Evolutionary conservation across 2,329 filamentous ascomycete genomes (phyloP), one percentile per base, ranked within the genome.

Genomic region (Fusarium pseudoanthophilum): DNA sequence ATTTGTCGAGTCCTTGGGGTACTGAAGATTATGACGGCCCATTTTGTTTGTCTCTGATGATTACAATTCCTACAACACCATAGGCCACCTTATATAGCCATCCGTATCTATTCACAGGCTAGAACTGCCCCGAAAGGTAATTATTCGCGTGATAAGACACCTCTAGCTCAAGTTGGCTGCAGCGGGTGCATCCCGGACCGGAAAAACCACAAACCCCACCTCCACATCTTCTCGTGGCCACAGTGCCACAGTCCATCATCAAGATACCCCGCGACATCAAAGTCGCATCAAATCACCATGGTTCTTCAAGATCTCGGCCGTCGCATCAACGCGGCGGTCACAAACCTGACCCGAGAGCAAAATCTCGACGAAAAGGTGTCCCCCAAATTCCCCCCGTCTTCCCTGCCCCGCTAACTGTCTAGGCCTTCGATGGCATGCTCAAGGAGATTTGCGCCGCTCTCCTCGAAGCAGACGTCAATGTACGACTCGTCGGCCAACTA

Each of bases 291-390:
- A 69, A 43, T 61, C 64, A 71, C 79, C 81, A 99, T 99, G 96
- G 96, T 99, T 89, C 93, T 99, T 81, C 95, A 97, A 91, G 96
- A 99, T 89, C 90, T 99, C 68, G 96, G 96, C 78, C 95, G 95
- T 88, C 96, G 96, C 86, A 98, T 99, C 84, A 98, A 98, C 86
- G 91, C 94, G 87, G 96, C 96, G 79, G 93, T 99, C 85, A 93
- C 92, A 73, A 95, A 98, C 85, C 89, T 98, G 79, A 97, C 95
- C 68, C 90, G 95, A 79, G 94, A 96, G 66, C 93, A 91, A 75
- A 98, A 97, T 80, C 90, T 98, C 77, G 95, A 98, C 81, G 96
- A 99, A 86, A 98, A 98, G 92, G 94, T 92, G 81, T 75, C 24
- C 53, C 64, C 55, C 18, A 48, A 77, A 14, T 32, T 14, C 56